Percentiles rank a stretch among this genome's conserved stretches.
Conservation (phyloP, 768 basidiomycete species). For the Pleurotus platypus region DNA sequence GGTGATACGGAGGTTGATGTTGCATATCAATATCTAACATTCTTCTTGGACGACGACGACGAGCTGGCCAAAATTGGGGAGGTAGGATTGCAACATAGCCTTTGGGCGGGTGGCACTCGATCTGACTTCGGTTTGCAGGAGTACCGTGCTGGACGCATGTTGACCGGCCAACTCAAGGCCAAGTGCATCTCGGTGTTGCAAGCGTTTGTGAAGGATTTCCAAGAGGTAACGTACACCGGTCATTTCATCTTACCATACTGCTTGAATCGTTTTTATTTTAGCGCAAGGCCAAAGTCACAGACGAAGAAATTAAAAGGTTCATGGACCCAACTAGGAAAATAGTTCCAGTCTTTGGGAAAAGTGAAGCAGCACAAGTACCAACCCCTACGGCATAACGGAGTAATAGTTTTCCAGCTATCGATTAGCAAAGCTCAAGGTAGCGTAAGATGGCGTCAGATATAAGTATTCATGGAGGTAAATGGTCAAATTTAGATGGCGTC, state of each 20-base stretch:
- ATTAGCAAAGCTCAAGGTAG: too few species aligned
- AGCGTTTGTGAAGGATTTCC: conserved; percentile 80
- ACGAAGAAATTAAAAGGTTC: conserved; percentile 68
- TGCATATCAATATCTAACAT: conserved; percentile 89
- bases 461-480: neutral
- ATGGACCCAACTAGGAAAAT: conserved; percentile 84
- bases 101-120: neutral
- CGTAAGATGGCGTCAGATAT: neutral
- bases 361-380: conserved; percentile 13
- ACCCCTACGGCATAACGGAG: neutral
- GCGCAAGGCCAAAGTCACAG: conserved; percentile 79
- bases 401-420: too few species aligned
- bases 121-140: conserved; percentile 48
- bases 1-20: conserved; percentile 96
- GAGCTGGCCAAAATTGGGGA: conserved; percentile 73
- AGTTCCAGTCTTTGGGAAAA: conserved; percentile 47
- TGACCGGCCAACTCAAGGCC: conserved; percentile 91
- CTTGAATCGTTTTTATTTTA: conserved; percentile 24
- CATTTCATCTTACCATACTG: neutral
- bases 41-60: conserved; percentile 96
- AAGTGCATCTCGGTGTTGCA: conserved; percentile 83
- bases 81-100: conserved; percentile 38
- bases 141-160: conserved; percentile 81
- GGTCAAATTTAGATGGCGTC: neutral
- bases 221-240: conserved; percentile 44